These are phyloP conservation scores for Balakata baccata DNA, from an alignment of 345 rosid species.

Conservation along the genomic window DNA sequence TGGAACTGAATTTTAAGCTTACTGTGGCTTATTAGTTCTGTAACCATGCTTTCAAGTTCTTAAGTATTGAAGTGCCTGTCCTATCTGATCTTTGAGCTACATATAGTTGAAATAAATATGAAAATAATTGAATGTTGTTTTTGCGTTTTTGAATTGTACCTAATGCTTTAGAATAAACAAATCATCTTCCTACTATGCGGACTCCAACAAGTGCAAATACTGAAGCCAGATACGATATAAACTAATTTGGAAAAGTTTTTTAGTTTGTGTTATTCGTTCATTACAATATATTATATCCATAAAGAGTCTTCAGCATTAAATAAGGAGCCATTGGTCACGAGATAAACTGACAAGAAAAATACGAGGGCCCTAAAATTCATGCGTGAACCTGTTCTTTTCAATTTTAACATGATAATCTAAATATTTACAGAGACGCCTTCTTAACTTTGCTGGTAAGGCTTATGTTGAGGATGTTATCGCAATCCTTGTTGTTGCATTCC, in stretches of 20 bases:
- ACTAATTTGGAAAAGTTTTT: neutral
- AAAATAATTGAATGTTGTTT: neutral
- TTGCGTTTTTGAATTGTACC: neutral
- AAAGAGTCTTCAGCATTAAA: neutral
- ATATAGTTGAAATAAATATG: neutral
- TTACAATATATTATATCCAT: neutral
- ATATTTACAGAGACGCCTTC: slow-evolving; percentile 65
- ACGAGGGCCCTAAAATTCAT: neutral
- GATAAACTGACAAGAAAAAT: slow-evolving; percentile 2
- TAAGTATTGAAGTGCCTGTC: neutral
- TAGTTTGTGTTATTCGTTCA: neutral
- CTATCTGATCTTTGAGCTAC: neutral
- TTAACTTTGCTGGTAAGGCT: slow-evolving; percentile 73
- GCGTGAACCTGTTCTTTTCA: neutral
- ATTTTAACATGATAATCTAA: slow-evolving; percentile 12
- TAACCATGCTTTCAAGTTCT: neutral
- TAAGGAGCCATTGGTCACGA: neutral
- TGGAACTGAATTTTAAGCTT: slow-evolving; percentile 6
- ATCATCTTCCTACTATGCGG: neutral
- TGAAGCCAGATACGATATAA: neutral
- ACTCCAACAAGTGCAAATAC: neutral
- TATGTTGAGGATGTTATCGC: slow-evolving; percentile 73
- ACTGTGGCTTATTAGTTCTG: neutral
- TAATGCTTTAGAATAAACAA: neutral
- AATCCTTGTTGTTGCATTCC: slow-evolving; percentile 76